Percentiles rank a stretch among this genome's conserved stretches.
These are phyloP conservation scores for Wolfiporia cocos DNA, from an alignment of 1,284 basidiomycete genomes.

Conservation along the genomic window DNA sequence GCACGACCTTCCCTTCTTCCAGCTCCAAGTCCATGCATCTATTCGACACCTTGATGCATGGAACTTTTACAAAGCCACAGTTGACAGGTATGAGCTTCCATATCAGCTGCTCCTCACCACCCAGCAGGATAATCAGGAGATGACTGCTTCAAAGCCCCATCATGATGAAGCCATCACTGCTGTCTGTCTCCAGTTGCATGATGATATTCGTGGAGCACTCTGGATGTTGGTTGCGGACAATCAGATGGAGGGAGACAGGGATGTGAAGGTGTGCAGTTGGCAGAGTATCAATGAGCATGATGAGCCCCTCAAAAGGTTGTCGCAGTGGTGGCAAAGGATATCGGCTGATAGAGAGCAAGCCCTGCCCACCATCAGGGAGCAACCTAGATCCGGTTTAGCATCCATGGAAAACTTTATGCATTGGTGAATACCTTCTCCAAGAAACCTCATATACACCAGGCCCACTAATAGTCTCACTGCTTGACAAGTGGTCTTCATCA, in stretches of 20 bases:
- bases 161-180: slow-evolving; percentile 60
- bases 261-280: slow-evolving; percentile 55
- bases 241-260: slow-evolving; percentile 49
- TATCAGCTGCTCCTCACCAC: slow-evolving; percentile 51
- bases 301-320: slow-evolving; percentile 51
- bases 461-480: slow-evolving; percentile 32
- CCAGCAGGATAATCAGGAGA: slow-evolving; percentile 63
- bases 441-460: slow-evolving; percentile 54
- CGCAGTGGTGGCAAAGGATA: slow-evolving; percentile 52
- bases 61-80: slow-evolving; percentile 58
- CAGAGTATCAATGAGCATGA: slow-evolving; percentile 60
- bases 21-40: slow-evolving; percentile 17
- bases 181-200: slow-evolving; percentile 63
- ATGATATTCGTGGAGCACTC: slow-evolving; percentile 58
- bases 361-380: slow-evolving; percentile 34
- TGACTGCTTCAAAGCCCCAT: slow-evolving; percentile 63
- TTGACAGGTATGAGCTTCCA: slow-evolving; percentile 70
- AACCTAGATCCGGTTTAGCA: too few relatives aligned
- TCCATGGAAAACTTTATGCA: too few relatives aligned
- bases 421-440: slow-evolving; percentile 71
- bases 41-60: slow-evolving; percentile 53
- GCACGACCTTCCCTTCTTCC: slow-evolving; percentile 38
- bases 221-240: slow-evolving; percentile 59
- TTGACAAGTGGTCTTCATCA: slow-evolving; percentile 36
- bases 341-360: slow-evolving; percentile 39